These are phyloP conservation scores for Vigna hirtella DNA, from an alignment of 306 rosid species.

Conservation along the genomic window DNA sequence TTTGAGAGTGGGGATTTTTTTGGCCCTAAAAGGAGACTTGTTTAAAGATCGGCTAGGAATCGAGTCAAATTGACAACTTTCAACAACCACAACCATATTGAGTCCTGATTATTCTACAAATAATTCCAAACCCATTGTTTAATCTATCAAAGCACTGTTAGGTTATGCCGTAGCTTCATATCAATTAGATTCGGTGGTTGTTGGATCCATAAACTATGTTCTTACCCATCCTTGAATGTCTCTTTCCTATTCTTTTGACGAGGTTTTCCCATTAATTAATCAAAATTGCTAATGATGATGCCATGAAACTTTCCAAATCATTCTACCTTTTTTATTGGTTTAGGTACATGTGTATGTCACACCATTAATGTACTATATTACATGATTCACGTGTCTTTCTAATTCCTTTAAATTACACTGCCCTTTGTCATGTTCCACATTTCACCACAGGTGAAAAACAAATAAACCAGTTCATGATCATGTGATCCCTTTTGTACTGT, in stretches of 20 bases:
- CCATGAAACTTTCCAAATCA: slow-evolving; percentile 31
- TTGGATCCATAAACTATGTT: slow-evolving; percentile 22
- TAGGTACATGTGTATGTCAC: slow-evolving; percentile 4
- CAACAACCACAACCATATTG: not conserved
- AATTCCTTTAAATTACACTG: not conserved
- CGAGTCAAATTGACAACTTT: too few relatives aligned
- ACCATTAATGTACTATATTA: slow-evolving; percentile 1
- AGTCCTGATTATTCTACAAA: not conserved
- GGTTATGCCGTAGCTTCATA: not conserved
- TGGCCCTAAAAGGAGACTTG: too few relatives aligned
- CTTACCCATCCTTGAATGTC: slow-evolving; percentile 25
- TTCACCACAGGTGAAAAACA: slow-evolving; percentile 31
- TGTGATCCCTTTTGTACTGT: not conserved
- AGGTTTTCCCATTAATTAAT: slow-evolving; percentile 6
- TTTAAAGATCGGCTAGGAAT: too few relatives aligned
- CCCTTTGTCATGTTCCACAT: not conserved
- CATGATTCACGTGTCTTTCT: slow-evolving; percentile 15
- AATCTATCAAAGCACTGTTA: not conserved
- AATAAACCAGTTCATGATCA: slow-evolving; percentile 40
- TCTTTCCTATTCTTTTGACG: not conserved
- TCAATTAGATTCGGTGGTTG: slow-evolving; percentile 32
- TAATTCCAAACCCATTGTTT: slow-evolving; percentile 5
- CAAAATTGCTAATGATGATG: slow-evolving; percentile 33
- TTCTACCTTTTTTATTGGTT: not conserved
- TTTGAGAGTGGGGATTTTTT: too few relatives aligned